These are phyloP conservation scores for Ustilago sp. DNA, from an alignment of 1,284 basidiomycete genomes.

Conservation along the genomic window DNA sequence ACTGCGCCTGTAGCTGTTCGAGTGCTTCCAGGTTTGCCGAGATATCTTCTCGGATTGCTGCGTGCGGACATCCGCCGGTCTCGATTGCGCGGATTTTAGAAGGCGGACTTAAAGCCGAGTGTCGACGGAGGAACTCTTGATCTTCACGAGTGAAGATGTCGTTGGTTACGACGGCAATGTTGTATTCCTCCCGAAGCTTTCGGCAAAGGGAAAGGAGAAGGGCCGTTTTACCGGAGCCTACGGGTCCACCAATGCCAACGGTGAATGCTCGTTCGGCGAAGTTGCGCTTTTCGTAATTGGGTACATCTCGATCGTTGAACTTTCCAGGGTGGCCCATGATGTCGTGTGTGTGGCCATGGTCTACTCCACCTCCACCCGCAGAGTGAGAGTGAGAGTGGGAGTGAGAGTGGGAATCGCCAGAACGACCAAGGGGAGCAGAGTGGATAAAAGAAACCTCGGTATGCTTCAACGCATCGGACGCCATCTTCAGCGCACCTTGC, in stretches of 20 bases:
- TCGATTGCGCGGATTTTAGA: slow-evolving; percentile 94
- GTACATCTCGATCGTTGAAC: slow-evolving; percentile 90
- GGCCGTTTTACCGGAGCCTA: slow-evolving; percentile 97
- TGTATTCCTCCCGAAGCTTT: slow-evolving; percentile 82
- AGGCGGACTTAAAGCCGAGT: slow-evolving; percentile 82
- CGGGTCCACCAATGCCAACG: slow-evolving; percentile 92
- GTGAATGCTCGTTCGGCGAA: slow-evolving; percentile 96
- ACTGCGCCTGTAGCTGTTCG: slow-evolving; percentile 91
- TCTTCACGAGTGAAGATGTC: slow-evolving; percentile 80
- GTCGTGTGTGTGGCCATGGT: slow-evolving; percentile 68
- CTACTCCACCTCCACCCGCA: slow-evolving; percentile 17
- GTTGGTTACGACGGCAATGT: slow-evolving; percentile 78
- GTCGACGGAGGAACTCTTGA: slow-evolving; percentile 94
- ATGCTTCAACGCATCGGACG: slow-evolving; percentile 74
- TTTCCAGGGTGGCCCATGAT: slow-evolving; percentile 76
- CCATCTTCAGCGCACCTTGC: slow-evolving; percentile 86
- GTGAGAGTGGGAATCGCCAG: slow-evolving; percentile 25
- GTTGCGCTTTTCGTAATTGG: slow-evolving; percentile 84
- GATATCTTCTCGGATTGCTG: slow-evolving; percentile 83
- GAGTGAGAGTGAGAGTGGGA: slow-evolving; percentile 37
- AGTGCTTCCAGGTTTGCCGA: slow-evolving; percentile 95
- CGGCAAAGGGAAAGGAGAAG: slow-evolving; percentile 92
- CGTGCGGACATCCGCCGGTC: slow-evolving; percentile 74
- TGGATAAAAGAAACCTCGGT: slow-evolving; percentile 35
- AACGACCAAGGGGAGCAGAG: slow-evolving; percentile 22